Percentiles rank a stretch among this genome's conserved stretches.
These are phyloP conservation scores for Centaurea solstitialis DNA, from an alignment of 129 eudicot genomes.

Conservation along the genomic window DNA sequence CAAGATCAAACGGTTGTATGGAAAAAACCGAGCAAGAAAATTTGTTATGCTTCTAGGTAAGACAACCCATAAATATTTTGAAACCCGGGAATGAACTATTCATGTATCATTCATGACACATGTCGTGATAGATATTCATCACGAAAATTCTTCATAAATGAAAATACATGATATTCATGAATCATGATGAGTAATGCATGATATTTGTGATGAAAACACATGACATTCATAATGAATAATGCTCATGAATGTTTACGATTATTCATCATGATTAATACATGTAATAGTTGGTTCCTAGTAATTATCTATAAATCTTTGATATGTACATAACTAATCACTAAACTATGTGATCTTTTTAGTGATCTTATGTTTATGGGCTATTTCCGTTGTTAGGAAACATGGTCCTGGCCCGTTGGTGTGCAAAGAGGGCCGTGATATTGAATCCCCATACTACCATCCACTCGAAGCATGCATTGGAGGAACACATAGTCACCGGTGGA, in stretches of 20 bases:
- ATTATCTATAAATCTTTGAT: not conserved
- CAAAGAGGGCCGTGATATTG: conserved; percentile 77
- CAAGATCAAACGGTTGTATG: conserved; percentile 95
- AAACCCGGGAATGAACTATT: not conserved
- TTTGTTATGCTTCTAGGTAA: conserved; percentile 79
- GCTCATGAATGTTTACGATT: not conserved
- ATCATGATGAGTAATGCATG: not conserved
- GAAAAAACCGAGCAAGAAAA: conserved; percentile 74
- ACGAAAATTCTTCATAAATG: not conserved
- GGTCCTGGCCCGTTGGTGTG: conserved; percentile 69
- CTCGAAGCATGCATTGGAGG: conserved; percentile 92
- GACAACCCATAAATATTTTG: not conserved
- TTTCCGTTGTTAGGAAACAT: conserved; percentile 55
- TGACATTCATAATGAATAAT: not conserved
- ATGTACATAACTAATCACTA: not conserved
- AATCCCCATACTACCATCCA: conserved; percentile 84
- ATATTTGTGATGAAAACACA: not conserved
- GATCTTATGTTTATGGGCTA: conserved; percentile 22
- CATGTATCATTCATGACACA: not conserved
- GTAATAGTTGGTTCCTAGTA: not conserved
- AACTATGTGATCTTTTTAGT: not conserved
- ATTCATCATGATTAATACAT: not conserved
- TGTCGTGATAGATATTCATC: not conserved
- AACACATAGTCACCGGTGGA: conserved; percentile 88
- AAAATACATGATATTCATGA: not conserved